Conservation (phyloP, 257 asterid genomes). For the Solanum ossicruentum region DNA sequence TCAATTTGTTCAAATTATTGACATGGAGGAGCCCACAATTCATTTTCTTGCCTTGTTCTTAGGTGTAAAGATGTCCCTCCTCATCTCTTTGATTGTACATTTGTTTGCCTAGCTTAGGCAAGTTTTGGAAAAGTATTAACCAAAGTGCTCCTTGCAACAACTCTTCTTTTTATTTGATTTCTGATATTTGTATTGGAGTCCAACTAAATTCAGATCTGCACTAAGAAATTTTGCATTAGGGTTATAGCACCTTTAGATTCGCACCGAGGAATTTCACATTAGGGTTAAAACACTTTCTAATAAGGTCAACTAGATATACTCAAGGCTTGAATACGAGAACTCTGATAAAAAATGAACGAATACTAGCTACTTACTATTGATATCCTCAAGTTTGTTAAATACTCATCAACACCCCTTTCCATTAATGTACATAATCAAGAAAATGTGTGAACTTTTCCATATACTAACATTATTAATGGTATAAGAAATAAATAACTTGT, state of each 20-base stretch:
- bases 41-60: not conserved
- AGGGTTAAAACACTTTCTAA: not conserved
- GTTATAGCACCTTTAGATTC: not conserved
- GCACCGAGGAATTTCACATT: not conserved
- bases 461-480: not conserved
- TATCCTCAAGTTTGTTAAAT: not conserved
- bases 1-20: not conserved
- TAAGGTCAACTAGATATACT: not conserved
- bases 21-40: not conserved
- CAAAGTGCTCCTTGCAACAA: not conserved
- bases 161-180: not conserved
- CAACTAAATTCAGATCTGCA: not conserved
- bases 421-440: not conserved
- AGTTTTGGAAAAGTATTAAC: not conserved
- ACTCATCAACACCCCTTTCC: not conserved
- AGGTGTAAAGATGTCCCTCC: not conserved
- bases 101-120: not conserved
- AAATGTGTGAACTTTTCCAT: not conserved
- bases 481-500: not conserved
- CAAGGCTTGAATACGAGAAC: fast-evolving
- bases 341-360: not conserved
- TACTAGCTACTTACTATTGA: not conserved
- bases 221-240: not conserved
- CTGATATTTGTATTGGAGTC: fast-evolving
- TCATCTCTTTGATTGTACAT: not conserved